These are phyloP conservation scores for Fusarium continuum DNA, from an alignment of 2,329 filamentous ascomycete genomes.

Conservation along the genomic window DNA sequence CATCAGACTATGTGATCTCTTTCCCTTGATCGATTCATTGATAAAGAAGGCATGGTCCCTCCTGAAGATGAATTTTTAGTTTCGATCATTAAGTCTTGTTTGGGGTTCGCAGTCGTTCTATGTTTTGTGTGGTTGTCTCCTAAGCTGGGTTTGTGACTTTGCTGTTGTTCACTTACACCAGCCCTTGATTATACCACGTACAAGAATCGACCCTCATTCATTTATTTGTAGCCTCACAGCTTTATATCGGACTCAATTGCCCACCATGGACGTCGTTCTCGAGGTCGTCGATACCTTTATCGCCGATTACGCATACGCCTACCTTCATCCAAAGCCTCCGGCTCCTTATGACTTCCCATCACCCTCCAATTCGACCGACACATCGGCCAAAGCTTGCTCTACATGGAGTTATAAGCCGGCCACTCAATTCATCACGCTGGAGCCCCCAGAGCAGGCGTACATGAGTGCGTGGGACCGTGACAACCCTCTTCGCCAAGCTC, in stretches of 20 bases:
- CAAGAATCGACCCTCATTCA: not conserved
- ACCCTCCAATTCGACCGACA: constrained; percentile 58
- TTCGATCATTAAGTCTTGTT: not conserved
- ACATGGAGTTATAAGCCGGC: constrained; percentile 77
- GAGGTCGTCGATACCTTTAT: constrained; percentile 84
- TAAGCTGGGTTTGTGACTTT: not conserved
- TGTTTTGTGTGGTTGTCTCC: not conserved
- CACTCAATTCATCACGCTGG: constrained; percentile 72
- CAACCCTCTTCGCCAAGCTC: constrained; percentile 76
- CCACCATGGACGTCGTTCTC: constrained; percentile 88
- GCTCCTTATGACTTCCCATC: constrained; percentile 62
- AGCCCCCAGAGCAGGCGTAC: constrained; percentile 80
- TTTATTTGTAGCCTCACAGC: not conserved
- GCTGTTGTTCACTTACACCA: constrained; percentile 18
- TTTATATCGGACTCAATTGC: not conserved
- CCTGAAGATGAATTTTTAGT: not conserved
- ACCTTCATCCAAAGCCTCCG: constrained; percentile 68
- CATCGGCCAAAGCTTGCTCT: constrained; percentile 65
- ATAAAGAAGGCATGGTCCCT: constrained; percentile 29
- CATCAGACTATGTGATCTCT: constrained; percentile 29
- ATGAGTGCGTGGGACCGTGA: constrained; percentile 81
- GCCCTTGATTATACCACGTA: not conserved
- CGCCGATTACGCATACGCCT: constrained; percentile 82
- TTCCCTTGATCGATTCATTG: constrained; percentile 9
- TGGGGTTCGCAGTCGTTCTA: not conserved